Evolutionary conservation across 2,329 filamentous ascomycete species (phyloP), one percentile per base, ranked within the genome.

Genomic region (Cladosporium velox): DNA sequence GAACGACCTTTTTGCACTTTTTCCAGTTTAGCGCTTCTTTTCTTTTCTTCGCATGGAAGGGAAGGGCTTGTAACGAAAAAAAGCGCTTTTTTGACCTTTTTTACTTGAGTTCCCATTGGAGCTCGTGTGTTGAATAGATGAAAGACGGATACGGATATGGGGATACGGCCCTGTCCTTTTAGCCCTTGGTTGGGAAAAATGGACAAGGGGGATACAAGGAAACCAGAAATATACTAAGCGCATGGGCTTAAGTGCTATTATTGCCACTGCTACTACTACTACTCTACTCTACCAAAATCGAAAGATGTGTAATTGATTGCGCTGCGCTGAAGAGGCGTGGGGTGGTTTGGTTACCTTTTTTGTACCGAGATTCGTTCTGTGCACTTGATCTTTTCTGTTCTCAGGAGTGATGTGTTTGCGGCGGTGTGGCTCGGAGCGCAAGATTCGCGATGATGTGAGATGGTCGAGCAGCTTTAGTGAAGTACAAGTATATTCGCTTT

Each of bases 121-220:
- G 18, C 30, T n/a, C 12, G 47, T 62, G 59, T 61, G 59, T 62
- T 62, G 59, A 62, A 62, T 62, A 62, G 59, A 62, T 10, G 28
- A 62, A 61, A 49, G 59, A 61, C 26, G 59, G 44, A 35, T 35
- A 49, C 38, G 58, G 58, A 34, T 55, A 6, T 30, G 52, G 52
- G 52, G 52, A 55, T 55, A 55, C 32, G 52, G 32, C 18, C 32
- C 28, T 30, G 28, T 28, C 26, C 8, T 54, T 32, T n/a, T 18
- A 8, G 7, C 28, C 51, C 51, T 54, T 34, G 52, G 28, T 12
- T 12, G 28, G 52, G 28, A 55, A 34, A 21, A 21, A 21, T 0
- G 30, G n/a, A 26, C 15, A 21, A 5, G 52, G 28, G 15, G 18
- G 32, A 34, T 30, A 55, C 28, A 55, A 55, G 28, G 52, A 55